These are phyloP conservation scores for Myxozyma mucilagina DNA, from an alignment of 805 yeast species.

Conservation along the genomic window DNA sequence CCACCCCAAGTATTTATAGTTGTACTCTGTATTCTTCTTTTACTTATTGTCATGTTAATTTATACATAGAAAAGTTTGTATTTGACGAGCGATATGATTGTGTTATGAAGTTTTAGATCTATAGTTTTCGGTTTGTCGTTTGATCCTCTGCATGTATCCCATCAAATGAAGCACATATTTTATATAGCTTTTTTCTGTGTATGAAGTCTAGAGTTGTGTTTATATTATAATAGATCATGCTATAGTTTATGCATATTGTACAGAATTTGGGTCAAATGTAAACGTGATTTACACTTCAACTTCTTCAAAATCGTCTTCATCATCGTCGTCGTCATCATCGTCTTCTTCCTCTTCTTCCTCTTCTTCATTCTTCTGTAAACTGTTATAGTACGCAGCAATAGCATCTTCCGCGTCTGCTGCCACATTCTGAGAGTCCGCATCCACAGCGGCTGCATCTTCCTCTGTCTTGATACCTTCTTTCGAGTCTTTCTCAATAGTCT, in stretches of 20 bases:
- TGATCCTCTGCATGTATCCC: too few species aligned
- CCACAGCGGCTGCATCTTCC: not conserved
- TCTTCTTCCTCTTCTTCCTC: constrained; percentile 44
- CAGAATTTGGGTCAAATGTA: not conserved
- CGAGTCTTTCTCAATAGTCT: constrained; percentile 32
- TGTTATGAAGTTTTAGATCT: too few species aligned
- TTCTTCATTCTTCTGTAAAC: constrained; percentile 63
- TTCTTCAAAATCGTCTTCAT: constrained; percentile 36
- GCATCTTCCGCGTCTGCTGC: constrained; percentile 53
- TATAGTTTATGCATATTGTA: not conserved
- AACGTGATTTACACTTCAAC: constrained; percentile 7
- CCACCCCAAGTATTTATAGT: constrained; percentile 29
- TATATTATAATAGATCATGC: not conserved
- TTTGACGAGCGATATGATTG: too few species aligned
- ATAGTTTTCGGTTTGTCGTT: too few species aligned
- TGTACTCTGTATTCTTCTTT: too few species aligned
- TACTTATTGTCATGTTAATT: too few species aligned
- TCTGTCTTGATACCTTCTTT: constrained; percentile 8
- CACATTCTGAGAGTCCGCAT: constrained; percentile 26
- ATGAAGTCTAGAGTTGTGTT: too few species aligned
- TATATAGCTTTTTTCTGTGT: too few species aligned
- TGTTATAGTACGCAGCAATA: constrained; percentile 70
- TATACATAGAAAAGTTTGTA: too few species aligned
- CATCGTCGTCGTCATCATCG: constrained; percentile 37
- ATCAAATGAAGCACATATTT: too few species aligned